Evolutionary conservation across 805 yeast genomes (phyloP).

Genomic region (Ogataea allantospora): DNA sequence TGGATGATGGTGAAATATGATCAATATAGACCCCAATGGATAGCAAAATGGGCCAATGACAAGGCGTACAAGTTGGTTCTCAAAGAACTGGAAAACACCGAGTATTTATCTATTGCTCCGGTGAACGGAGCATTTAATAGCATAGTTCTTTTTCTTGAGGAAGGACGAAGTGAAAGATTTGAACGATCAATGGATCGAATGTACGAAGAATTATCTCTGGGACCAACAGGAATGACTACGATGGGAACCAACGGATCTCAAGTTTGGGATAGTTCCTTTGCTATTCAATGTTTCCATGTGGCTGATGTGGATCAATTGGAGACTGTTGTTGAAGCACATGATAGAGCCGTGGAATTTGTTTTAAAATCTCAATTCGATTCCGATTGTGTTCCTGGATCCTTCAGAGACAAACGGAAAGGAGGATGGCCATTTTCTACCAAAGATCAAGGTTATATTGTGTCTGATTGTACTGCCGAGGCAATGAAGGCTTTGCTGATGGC

Average conservation of each 20-base stretch:
- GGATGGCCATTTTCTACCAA: slow-evolving; percentile 97
- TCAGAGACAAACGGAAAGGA: slow-evolving; percentile 79
- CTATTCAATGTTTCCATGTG: slow-evolving; percentile 74
- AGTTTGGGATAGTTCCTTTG: slow-evolving; percentile 95
- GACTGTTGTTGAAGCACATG: slow-evolving; percentile 61
- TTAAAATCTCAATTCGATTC: slow-evolving; percentile 82
- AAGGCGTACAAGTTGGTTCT: slow-evolving; percentile 60
- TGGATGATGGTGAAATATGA: slow-evolving; percentile 62
- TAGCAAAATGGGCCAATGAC: slow-evolving; percentile 50
- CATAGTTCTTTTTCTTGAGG: slow-evolving; percentile 64
- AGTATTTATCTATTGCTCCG: slow-evolving; percentile 86
- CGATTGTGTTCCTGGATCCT: slow-evolving; percentile 74
- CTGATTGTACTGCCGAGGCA: slow-evolving; percentile 97
- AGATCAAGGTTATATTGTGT: slow-evolving; percentile 92
- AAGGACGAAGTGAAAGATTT: slow-evolving; percentile 69
- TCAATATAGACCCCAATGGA: slow-evolving; percentile 73
- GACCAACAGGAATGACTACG: slow-evolving; percentile 86
- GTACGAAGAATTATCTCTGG: slow-evolving; percentile 77
- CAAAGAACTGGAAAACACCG: slow-evolving; percentile 78
- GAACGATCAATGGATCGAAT: slow-evolving; percentile 53
- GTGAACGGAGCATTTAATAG: slow-evolving; percentile 84
- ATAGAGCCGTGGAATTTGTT: slow-evolving; percentile 67
- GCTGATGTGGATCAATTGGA: slow-evolving; percentile 76
- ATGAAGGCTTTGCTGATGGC: slow-evolving; percentile 93
- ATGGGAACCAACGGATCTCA: slow-evolving; percentile 98